These are phyloP conservation scores for Epichloe elymi DNA, from an alignment of 2,329 filamentous ascomycete genomes.

Conservation along the genomic window DNA sequence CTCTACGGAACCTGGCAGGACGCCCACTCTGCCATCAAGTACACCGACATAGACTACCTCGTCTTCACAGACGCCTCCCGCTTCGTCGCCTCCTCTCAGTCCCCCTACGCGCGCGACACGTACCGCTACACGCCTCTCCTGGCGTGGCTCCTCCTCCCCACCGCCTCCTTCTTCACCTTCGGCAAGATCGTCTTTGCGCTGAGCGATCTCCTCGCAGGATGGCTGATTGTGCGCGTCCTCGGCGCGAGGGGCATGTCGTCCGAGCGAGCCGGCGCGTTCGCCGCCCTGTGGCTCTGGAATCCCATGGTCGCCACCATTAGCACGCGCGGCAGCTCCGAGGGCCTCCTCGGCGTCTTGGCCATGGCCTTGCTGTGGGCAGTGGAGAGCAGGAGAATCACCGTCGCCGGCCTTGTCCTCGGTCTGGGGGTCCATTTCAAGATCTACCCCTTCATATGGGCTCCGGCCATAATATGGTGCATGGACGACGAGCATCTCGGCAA, in stretches of 20 bases:
- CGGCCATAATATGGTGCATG: constrained; percentile 70
- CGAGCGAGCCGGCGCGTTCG: constrained; percentile 55
- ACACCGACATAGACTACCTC: constrained; percentile 97
- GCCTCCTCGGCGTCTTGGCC: constrained; percentile 73
- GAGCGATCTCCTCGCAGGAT: constrained; percentile 75
- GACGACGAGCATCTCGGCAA: constrained; percentile 37
- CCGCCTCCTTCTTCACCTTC: constrained; percentile 65
- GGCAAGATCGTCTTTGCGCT: constrained; percentile 79
- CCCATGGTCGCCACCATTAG: constrained; percentile 98
- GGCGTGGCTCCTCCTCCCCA: constrained; percentile 81
- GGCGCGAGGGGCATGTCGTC: constrained; percentile 31
- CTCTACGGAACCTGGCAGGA: constrained; percentile 90
- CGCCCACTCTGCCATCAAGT: constrained; percentile 81
- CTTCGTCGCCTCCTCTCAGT: constrained; percentile 51
- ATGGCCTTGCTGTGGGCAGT: constrained; percentile 75
- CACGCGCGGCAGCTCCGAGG: constrained; percentile 87
- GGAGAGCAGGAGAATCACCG: constrained; percentile 41
- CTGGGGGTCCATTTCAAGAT: constrained; percentile 95
- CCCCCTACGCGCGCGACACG: constrained; percentile 81
- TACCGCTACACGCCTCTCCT: constrained; percentile 94
- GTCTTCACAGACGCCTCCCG: constrained; percentile 94
- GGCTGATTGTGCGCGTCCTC: constrained; percentile 44
- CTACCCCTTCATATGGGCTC: constrained; percentile 92
- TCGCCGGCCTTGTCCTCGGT: constrained; percentile 67
- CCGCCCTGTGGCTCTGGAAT: constrained; percentile 86